Conservation (phyloP, 805 yeast species). For the Ogataea saltuana region DNA sequence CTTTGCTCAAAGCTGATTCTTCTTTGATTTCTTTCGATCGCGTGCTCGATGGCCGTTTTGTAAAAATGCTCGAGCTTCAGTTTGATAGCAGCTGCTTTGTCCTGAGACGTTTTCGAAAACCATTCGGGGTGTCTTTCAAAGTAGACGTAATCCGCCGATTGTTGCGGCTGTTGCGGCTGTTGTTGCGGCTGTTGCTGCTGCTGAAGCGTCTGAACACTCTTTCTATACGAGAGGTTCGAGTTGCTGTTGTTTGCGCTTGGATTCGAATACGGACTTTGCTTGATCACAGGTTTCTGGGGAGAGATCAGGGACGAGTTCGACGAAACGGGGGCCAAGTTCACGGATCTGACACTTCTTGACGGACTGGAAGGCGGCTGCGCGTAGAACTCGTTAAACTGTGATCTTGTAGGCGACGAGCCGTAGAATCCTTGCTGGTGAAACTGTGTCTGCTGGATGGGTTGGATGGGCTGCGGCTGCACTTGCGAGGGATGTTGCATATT, state of each 20-base stretch:
- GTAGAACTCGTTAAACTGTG: constrained; percentile 21
- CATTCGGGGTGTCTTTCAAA: constrained; percentile 83
- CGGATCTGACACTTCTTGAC: constrained; percentile 35
- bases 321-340: constrained; percentile 33
- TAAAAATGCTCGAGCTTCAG: constrained; percentile 81
- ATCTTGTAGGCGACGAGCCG: constrained; percentile 31
- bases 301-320: constrained; percentile 33
- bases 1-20: constrained; percentile 80
- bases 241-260: constrained; percentile 32
- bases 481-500: constrained; percentile 30
- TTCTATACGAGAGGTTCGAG: constrained; percentile 26
- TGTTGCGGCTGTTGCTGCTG: constrained; percentile 19
- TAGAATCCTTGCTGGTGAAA: constrained; percentile 16
- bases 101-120: constrained; percentile 73
- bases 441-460: constrained; percentile 10
- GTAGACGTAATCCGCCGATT: constrained; percentile 52
- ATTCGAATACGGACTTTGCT: constrained; percentile 24
- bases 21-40: constrained; percentile 94
- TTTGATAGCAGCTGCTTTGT: constrained; percentile 81
- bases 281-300: constrained; percentile 25
- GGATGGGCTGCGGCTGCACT: constrained; percentile 19
- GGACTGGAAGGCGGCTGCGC: constrained; percentile 39
- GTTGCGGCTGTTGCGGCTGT: constrained; percentile 12
- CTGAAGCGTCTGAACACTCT: constrained; percentile 15
- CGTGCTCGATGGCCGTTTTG: constrained; percentile 83